Conservation (phyloP, 768 basidiomycete genomes). For the Termitomyces sp. region DNA sequence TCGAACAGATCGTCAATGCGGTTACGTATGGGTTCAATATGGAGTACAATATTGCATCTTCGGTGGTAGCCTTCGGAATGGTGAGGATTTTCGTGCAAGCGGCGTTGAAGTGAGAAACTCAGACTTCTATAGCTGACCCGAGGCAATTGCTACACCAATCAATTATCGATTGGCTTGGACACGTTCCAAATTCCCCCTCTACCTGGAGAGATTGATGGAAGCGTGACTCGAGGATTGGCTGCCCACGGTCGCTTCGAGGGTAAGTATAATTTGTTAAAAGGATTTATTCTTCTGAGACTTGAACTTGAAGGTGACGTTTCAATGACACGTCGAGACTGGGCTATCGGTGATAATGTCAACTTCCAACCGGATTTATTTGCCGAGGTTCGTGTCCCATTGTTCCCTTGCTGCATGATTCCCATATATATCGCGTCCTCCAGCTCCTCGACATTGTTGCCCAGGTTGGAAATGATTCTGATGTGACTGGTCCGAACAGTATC, state of each 20-base stretch:
- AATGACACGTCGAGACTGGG: conserved; percentile 11
- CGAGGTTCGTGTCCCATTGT: neutral
- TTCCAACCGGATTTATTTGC: conserved; percentile 6
- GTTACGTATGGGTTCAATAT: conserved; percentile 6
- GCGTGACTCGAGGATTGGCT: conserved; percentile 9
- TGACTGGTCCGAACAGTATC: conserved; percentile 11
- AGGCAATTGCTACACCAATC: conserved; percentile 7
- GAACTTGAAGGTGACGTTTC: conserved; percentile 9
- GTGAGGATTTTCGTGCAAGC: neutral
- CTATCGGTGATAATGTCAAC: conserved; percentile 10
- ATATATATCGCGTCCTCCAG: neutral
- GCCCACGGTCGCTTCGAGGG: conserved; percentile 13
- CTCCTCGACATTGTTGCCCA: conserved; percentile 7
- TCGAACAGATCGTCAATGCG: conserved; percentile 10
- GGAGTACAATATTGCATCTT: conserved; percentile 11
- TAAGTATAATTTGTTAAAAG: neutral
- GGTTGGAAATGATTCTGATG: conserved; percentile 9
- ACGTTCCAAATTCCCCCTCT: conserved; percentile 7
- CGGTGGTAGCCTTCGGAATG: conserved; percentile 10
- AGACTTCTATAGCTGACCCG: conserved; percentile 1
- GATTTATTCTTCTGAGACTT: neutral
- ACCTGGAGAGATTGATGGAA: conserved; percentile 10
- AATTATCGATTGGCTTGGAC: conserved; percentile 10
- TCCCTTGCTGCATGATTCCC: neutral
- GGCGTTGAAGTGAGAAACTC: neutral